phyloP scores from a whole-genome alignment of 2,329 filamentous ascomycete species.

The Fusarium humuli region DNA sequence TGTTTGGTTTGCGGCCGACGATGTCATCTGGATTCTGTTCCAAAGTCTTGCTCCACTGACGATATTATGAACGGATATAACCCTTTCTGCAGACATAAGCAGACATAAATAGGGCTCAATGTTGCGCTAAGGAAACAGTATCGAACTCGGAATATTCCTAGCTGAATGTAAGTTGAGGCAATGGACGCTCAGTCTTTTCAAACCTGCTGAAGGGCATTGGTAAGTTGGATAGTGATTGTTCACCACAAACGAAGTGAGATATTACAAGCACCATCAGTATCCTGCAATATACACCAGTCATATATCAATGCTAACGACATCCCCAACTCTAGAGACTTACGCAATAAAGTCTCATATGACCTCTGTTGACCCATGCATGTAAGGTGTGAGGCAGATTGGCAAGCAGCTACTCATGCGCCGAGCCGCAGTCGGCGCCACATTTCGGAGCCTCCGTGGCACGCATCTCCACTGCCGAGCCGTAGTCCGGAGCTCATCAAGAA shows the following conservation, averaged over 20 bases:
- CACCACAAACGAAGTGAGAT: neutral
- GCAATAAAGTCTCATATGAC: neutral
- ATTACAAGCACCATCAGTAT: neutral
- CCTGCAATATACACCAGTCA: neutral
- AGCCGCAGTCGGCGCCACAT: constrained; percentile 24
- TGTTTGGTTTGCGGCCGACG: neutral
- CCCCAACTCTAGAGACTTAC: neutral
- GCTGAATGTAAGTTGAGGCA: neutral
- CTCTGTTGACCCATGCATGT: neutral
- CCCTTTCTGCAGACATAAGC: neutral
- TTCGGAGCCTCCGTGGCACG: constrained; percentile 31
- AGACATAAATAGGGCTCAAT: neutral
- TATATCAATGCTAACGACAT: neutral
- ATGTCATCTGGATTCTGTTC: neutral
- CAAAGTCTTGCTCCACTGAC: neutral
- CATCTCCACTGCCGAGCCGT: constrained; percentile 30
- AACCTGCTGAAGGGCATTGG: neutral
- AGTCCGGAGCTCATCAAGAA: constrained; percentile 15
- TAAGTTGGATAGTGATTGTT: neutral
- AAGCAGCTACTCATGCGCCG: constrained; percentile 20
- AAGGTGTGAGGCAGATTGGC: neutral
- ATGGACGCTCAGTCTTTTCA: neutral
- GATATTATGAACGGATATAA: neutral
- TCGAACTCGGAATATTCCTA: neutral
- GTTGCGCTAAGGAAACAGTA: neutral